Base-by-base conservation (phyloP, 2,329 filamentous ascomycete genomes). In the Diplodia seriata region DNA sequence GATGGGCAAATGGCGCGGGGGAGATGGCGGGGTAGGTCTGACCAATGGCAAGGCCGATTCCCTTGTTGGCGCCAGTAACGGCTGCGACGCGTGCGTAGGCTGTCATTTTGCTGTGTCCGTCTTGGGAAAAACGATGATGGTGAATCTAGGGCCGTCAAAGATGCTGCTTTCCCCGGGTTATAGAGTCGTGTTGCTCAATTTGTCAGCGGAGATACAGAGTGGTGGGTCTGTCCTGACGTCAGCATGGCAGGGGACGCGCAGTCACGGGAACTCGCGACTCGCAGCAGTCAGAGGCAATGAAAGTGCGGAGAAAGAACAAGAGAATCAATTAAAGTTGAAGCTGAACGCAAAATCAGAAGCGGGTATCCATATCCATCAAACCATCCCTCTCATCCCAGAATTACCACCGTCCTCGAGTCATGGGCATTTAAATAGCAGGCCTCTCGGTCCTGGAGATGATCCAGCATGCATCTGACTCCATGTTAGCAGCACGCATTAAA, bases 31-130 rank as follows among this genome's bases (percentile, higher is more conserved):
- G 66, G 40, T 49, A 38, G 56, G 20, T 40, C 62, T n/a, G 74
- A 81, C 80, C 79, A 70, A 84, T 82, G 20, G 82, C 82, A 8
- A 84, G 76, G 26, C 82, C 82, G 68, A 85, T 81, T 65, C 82
- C 84, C 73, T 85, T 86, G 75, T 86, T 86, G 18, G 83, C 84
- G 61, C 85, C 85, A 0, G 85, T 86, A 0, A 86, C 85, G 68
- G 83, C 81, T 61, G 82, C 85, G n/a, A 86, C 74, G 69, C 81
- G 73, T 66, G 65, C 73, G 66, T 76, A 76, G 31, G 76, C 70
- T 73, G 77, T 77, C 40, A 38, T 68, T 31, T 26, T 36, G 5
- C 36, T 38, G 47, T 29, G n/a, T 9, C 3, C 18, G 14, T 26
- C 23, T 26, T 26, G 2, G 23, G 23, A 26, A 5, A 2, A 5